Evolutionary conservation across 352 stramenopile species (phyloP), one percentile per base, ranked within the genome.

Genomic region (Phytophthora europaea): DNA sequence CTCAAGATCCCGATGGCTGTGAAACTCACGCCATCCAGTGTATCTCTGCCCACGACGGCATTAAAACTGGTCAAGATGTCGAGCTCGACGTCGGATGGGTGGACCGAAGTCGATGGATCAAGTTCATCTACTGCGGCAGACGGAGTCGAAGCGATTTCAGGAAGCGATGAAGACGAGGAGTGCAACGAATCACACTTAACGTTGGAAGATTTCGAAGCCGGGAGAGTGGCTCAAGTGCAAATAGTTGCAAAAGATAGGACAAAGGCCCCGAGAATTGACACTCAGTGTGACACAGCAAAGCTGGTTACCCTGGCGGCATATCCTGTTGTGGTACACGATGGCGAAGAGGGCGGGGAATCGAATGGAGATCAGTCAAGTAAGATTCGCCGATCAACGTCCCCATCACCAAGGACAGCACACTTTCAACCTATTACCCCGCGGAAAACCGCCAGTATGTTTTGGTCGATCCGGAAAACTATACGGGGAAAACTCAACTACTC

Each of bases 121-220:
- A 78, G n/a, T 48, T 79, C 72, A 5, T 82, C 75, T 38, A 78
- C 55, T 4, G 22, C 57, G 10, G 51, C 56, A 45, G 63, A 77
- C 31, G 74, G 70, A 31, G 65, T 72, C n/a, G 65, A 77, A 59
- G 62, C 60, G 13, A 58, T 76, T 47, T 78, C 64, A 20, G 73
- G 71, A 69, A 80, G 64, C 33, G 62, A 83, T 8, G 75, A 82
- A 22, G 67, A 75, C 15, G 74, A 87, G 0, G 75, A 83, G 18
- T 56, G 50, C 22, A 54, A 60, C 65, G 20, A 34, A 23, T 67
- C 70, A 26, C 75, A 78, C 0, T 83, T 92, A 26, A 92, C 84
- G 20, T 48, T 92, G 8, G 85, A 92, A 43, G 82, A 94, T 22
- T 93, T 92, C 71, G 84, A 88, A 26, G 72, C 77, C 36, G 82